Evolutionary conservation across 352 stramenopile genomes (phyloP).

Genomic region (Thraustochytrium striatum): DNA sequence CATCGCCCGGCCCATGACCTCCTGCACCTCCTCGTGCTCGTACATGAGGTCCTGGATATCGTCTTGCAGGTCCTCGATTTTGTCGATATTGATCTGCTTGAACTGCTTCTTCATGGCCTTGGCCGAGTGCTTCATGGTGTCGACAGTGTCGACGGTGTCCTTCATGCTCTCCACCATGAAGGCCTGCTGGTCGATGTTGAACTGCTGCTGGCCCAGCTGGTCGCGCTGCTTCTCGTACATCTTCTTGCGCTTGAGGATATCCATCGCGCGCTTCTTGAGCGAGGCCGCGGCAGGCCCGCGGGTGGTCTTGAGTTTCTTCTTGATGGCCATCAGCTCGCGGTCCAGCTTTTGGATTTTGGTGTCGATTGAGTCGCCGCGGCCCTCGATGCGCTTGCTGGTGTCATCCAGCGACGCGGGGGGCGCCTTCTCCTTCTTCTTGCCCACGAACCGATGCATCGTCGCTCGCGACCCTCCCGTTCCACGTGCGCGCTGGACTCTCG

Average conservation of each 20-base stretch:
- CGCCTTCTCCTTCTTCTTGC: slow-evolving; percentile 46
- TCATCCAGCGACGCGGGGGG: slow-evolving; percentile 29
- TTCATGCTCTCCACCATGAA: slow-evolving; percentile 49
- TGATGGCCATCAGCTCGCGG: slow-evolving; percentile 20
- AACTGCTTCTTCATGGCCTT: slow-evolving; percentile 50
- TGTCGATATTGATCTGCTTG: slow-evolving; percentile 49
- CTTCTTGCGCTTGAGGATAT: slow-evolving; percentile 67
- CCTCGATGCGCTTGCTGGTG: slow-evolving; percentile 29
- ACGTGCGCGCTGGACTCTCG: too few species aligned
- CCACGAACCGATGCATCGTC: slow-evolving; percentile 46
- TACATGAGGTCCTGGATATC: slow-evolving; percentile 52
- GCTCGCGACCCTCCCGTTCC: too few species aligned
- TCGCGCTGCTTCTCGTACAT: slow-evolving; percentile 74
- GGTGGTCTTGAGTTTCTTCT: slow-evolving; percentile 32
- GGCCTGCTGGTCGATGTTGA: slow-evolving; percentile 60
- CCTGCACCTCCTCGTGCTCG: slow-evolving; percentile 45
- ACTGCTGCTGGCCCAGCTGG: slow-evolving; percentile 65
- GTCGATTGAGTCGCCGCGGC: slow-evolving; percentile 20
- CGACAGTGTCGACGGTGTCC: slow-evolving; percentile 44
- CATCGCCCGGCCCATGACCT: slow-evolving; percentile 40
- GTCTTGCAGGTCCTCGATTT: slow-evolving; percentile 50
- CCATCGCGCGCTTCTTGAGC: slow-evolving; percentile 54
- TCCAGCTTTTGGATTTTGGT: slow-evolving; percentile 28
- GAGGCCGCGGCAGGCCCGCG: not conserved
- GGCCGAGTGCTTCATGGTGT: slow-evolving; percentile 43